phyloP scores from a whole-genome alignment of 1,284 basidiomycete genomes.

The Ganoderma multipileum region DNA sequence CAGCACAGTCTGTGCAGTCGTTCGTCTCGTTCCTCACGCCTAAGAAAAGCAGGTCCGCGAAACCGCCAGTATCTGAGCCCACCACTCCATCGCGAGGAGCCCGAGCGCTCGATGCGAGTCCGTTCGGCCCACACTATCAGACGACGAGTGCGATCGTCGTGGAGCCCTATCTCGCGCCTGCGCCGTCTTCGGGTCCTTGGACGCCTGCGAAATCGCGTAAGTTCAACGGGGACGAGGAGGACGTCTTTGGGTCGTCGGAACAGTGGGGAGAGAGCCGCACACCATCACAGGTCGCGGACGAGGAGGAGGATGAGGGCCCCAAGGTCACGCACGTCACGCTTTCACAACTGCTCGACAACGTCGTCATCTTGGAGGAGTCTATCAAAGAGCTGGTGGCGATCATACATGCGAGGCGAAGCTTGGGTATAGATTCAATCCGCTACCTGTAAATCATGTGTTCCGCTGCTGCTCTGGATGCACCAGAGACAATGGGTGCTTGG shows the following conservation, averaged over 20 bases:
- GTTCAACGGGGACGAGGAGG: slow-evolving; percentile 69
- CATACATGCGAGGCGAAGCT: slow-evolving; percentile 82
- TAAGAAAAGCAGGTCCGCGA: slow-evolving; percentile 60
- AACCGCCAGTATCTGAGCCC: slow-evolving; percentile 45
- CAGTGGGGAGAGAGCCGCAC: slow-evolving; percentile 58
- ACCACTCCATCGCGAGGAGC: slow-evolving; percentile 49
- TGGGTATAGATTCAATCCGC: slow-evolving; percentile 86
- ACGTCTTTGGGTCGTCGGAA: slow-evolving; percentile 62
- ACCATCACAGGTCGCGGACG: slow-evolving; percentile 39
- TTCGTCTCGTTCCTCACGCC: slow-evolving; percentile 83
- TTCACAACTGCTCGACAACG: slow-evolving; percentile 90
- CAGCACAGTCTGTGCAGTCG: slow-evolving; percentile 56
- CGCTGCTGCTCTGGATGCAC: not conserved
- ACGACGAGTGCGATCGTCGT: slow-evolving; percentile 77
- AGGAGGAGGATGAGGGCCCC: slow-evolving; percentile 42
- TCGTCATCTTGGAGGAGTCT: slow-evolving; percentile 94
- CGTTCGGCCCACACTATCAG: slow-evolving; percentile 87
- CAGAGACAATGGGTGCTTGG: not conserved
- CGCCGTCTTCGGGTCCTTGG: slow-evolving; percentile 69
- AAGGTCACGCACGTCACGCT: slow-evolving; percentile 65
- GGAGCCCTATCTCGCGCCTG: slow-evolving; percentile 72
- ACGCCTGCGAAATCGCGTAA: slow-evolving; percentile 55
- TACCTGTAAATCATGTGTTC: slow-evolving; percentile 58
- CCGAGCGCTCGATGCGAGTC: slow-evolving; percentile 69
- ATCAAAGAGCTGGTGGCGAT: slow-evolving; percentile 94